Conservation (phyloP, 2,329 filamentous ascomycete genomes). For the Penicillium glabrum region DNA sequence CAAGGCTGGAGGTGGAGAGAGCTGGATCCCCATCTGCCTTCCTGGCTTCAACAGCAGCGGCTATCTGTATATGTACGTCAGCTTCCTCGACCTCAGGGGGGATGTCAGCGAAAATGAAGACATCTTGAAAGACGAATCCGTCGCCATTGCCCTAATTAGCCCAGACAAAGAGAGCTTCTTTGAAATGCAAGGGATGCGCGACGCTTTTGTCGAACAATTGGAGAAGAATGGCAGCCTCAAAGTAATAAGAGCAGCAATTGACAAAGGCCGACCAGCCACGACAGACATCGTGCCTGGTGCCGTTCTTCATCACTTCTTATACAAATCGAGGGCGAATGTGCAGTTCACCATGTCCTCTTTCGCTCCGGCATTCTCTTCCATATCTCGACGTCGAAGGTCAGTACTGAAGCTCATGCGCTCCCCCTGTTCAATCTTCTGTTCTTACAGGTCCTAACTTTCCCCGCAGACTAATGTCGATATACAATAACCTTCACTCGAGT, state of each 20-base stretch:
- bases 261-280: conserved; percentile 67
- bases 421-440: background rate
- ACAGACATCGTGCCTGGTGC: conserved; percentile 78
- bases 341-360: conserved; percentile 92
- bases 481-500: conserved; percentile 78
- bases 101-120: conserved; percentile 46
- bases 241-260: conserved; percentile 70
- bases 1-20: conserved; percentile 89
- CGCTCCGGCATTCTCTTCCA: conserved; percentile 63
- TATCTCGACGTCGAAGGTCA: conserved; percentile 63
- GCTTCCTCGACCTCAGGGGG: conserved; percentile 72
- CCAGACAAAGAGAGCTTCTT: conserved; percentile 93
- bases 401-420: conserved; percentile 2
- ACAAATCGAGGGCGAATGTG: conserved; percentile 91
- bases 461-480: conserved; percentile 71
- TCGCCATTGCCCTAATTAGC: conserved; percentile 92
- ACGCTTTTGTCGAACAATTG: conserved; percentile 66
- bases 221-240: conserved; percentile 72
- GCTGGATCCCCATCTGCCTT: conserved; percentile 94
- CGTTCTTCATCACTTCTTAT: conserved; percentile 85
- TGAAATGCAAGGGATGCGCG: conserved; percentile 72
- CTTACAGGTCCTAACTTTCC: conserved; percentile 1
- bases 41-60: conserved; percentile 96
- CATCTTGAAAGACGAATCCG: conserved; percentile 61
- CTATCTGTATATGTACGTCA: conserved; percentile 99